Base-by-base conservation (phyloP, 2,329 filamentous ascomycete genomes). In the Xylaria sp. region DNA sequence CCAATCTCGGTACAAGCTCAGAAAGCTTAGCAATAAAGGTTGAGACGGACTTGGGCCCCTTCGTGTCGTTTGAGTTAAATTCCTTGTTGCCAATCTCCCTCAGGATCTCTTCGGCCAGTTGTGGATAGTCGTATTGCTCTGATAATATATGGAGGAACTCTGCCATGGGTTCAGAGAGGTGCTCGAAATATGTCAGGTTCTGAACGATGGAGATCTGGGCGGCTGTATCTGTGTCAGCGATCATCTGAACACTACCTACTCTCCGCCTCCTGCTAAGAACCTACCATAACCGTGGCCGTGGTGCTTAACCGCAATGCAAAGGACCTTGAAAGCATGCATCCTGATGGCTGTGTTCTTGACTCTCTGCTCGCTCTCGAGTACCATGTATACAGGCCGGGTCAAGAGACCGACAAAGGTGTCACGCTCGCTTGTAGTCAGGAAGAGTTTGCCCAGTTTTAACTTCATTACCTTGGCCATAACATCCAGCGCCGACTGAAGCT, bases 171-270 rank as follows among this genome's bases (percentile, higher is more conserved):
- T 99, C 96, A 0, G 96, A 95, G n/a, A 99, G 83, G 80, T 99
- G 96, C 81, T 99, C 96, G 76, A 98, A 99, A 79, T 99, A 99
- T 5, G 96, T 97, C 73, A 99, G 83, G 78, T 96, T 98, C 80
- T 99, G 96, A 63, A 98, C 94, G 76, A 99, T 97, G 54, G 94
- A 97, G 57, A 97, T 98, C 85, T 99, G 96, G 1, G 96, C 96
- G 60, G 93, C 93, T 97, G 75, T 9, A 48, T 78, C 71, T 66
- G 72, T 69, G 74, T 75, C 26, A 72, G 67, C 20, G 57, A 40
- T 28, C 6, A 20, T 42, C 38, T 9, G 3, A 28, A 15, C 23
- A 28, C 3, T 26, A 6, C 26, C 26, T 53, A 20, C 58, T 31
- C 20, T 31, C 6, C 11, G 13, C 38, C 46, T n/a, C 4, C 42